These are phyloP conservation scores for Rutstroemia sp. DNA, from an alignment of 2,329 filamentous ascomycete genomes.

Conservation along the genomic window DNA sequence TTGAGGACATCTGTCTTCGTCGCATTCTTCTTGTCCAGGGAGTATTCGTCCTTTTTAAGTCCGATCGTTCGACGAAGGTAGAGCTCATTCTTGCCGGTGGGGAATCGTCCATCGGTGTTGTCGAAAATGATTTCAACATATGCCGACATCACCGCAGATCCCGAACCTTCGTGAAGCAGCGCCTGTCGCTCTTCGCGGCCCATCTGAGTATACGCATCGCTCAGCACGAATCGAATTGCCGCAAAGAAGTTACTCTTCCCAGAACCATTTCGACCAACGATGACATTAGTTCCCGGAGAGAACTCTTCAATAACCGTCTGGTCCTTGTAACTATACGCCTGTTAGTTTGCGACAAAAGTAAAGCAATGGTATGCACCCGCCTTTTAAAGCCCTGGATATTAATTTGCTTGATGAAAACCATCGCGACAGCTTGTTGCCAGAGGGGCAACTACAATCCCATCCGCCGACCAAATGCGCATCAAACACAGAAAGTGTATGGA, in stretches of 20 bases:
- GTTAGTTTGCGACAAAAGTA: slow-evolving; percentile 10
- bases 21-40: slow-evolving; percentile 91
- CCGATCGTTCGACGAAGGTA: slow-evolving; percentile 91
- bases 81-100: slow-evolving; percentile 84
- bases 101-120: slow-evolving; percentile 92
- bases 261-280: slow-evolving; percentile 97
- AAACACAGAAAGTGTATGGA: not conserved
- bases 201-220: slow-evolving; percentile 95
- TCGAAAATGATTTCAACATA: slow-evolving; percentile 99
- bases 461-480: slow-evolving; percentile 1
- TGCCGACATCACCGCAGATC: slow-evolving; percentile 97
- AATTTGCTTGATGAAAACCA: slow-evolving; percentile 99
- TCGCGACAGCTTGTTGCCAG: slow-evolving; percentile 23
- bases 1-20: slow-evolving; percentile 94
- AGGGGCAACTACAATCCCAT: slow-evolving; percentile 10
- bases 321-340: slow-evolving; percentile 79
- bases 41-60: slow-evolving; percentile 97
- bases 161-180: slow-evolving; percentile 94
- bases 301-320: slow-evolving; percentile 98
- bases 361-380: slow-evolving; percentile 39
- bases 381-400: slow-evolving; percentile 99
- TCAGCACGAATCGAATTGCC: slow-evolving; percentile 95
- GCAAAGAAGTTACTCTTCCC: slow-evolving; percentile 99
- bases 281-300: slow-evolving; percentile 94
- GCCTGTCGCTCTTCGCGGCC: slow-evolving; percentile 92